These are phyloP conservation scores for Crassisporium funariophilum DNA, from an alignment of 768 basidiomycete genomes.

Conservation along the genomic window DNA sequence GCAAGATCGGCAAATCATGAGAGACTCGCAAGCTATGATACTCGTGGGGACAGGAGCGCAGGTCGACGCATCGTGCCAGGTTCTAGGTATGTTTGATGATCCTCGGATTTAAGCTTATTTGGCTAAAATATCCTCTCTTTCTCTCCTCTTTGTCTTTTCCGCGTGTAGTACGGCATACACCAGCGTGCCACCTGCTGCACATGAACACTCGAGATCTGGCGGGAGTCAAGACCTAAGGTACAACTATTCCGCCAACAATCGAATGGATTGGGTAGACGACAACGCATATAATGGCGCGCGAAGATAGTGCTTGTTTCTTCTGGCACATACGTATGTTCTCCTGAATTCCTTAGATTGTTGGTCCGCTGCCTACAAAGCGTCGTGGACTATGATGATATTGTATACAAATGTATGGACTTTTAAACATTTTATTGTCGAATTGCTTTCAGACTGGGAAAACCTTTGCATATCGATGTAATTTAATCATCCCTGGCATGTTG, in stretches of 20 bases:
- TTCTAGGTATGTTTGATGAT: constrained; percentile 26
- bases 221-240: constrained; percentile 24
- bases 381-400: no score
- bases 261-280: constrained; percentile 48
- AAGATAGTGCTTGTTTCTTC: constrained; percentile 15
- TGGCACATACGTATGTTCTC: no score
- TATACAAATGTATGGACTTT: no score
- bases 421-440: no score
- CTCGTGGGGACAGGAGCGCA: constrained; percentile 14
- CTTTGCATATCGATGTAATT: not conserved
- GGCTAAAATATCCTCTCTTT: constrained; percentile 2
- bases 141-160: constrained; percentile 5
- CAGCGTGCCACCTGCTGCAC: constrained; percentile 31
- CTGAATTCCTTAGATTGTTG: no score
- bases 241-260: constrained; percentile 32
- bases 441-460: no score
- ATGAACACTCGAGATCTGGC: constrained; percentile 28
- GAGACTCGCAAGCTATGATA: constrained; percentile 27
- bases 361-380: no score
- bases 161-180: constrained; percentile 28
- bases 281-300: constrained; percentile 41
- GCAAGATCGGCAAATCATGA: constrained; percentile 22
- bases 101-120: constrained; percentile 20
- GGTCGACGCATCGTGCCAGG: constrained; percentile 20
- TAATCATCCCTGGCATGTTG: not conserved